Percentiles rank a stretch among this genome's conserved stretches.
These are phyloP conservation scores for Xylaria scruposa DNA, from an alignment of 495 filamentous ascomycete genomes.

Conservation along the genomic window DNA sequence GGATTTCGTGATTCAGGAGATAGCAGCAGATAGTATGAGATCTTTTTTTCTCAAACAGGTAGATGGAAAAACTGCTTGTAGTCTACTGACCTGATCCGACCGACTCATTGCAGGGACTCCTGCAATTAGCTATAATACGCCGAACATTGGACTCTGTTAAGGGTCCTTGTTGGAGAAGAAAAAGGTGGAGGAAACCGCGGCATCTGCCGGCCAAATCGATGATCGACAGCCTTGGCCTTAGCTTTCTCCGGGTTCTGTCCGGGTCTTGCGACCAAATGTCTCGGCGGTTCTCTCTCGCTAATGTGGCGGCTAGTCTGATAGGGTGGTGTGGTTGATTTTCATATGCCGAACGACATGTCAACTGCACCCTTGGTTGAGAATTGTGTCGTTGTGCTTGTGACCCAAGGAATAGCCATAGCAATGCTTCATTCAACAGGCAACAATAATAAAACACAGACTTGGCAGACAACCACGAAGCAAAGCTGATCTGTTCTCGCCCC, in stretches of 20 bases:
- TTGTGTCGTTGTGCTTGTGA: not conserved
- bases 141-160: not conserved
- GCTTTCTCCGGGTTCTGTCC: not conserved
- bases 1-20: not conserved
- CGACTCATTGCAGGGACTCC: not conserved
- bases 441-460: not conserved
- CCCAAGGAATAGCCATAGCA: not conserved
- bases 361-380: not conserved
- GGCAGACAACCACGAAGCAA: not conserved
- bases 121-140: not conserved
- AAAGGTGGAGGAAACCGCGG: not conserved
- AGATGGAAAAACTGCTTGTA: not conserved
- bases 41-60: not conserved
- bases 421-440: conserved; percentile 5
- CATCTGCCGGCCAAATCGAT: not conserved
- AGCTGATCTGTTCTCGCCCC: not conserved
- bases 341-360: not conserved
- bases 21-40: not conserved
- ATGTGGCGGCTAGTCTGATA: not conserved
- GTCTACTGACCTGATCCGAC: not conserved
- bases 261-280: conserved; percentile 21
- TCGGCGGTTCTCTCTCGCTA: conserved; percentile 13
- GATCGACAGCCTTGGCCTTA: conserved; percentile 3
- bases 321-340: conserved; percentile 1
- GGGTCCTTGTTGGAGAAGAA: not conserved